These are phyloP conservation scores for Candida peoriensis DNA, from an alignment of 805 yeast species.

Conservation along the genomic window DNA sequence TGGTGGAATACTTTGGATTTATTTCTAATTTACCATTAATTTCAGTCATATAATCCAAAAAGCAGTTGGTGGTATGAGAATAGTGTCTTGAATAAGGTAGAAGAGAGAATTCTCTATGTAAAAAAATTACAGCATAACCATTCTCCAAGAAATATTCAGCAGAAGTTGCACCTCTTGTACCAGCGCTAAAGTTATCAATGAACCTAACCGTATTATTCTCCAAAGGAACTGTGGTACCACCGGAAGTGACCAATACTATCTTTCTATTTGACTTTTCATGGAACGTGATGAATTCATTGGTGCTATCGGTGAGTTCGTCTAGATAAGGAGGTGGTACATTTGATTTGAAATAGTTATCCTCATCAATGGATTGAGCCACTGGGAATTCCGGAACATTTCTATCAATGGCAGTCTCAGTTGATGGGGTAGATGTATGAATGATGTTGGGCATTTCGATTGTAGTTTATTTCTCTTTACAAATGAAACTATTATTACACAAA, in stretches of 20 bases:
- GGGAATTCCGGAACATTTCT: constrained; percentile 71
- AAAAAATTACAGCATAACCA: constrained; percentile 88
- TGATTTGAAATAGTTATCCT: constrained; percentile 66
- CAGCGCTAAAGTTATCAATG: constrained; percentile 95
- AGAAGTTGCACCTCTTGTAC: constrained; percentile 94
- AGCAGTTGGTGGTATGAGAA: constrained; percentile 77
- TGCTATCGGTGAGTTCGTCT: constrained; percentile 51
- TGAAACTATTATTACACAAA: background rate
- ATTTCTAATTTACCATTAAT: constrained; percentile 56
- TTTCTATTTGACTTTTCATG: constrained; percentile 43
- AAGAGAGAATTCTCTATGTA: constrained; percentile 88
- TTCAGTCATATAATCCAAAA: constrained; percentile 73
- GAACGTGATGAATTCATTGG: constrained; percentile 52
- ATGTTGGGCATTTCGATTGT: constrained; percentile 8
- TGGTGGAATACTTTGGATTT: constrained; percentile 50
- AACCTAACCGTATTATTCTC: constrained; percentile 96
- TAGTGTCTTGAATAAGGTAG: constrained; percentile 91
- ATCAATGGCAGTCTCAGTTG: constrained; percentile 70
- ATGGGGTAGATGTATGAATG: constrained; percentile 67
- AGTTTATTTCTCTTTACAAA: too few species aligned
- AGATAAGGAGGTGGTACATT: constrained; percentile 75
- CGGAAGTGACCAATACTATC: constrained; percentile 84
- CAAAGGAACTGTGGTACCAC: constrained; percentile 97
- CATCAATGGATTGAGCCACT: constrained; percentile 66
- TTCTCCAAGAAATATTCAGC: constrained; percentile 85